A percentile compares a stretch with the other conserved stretches of the same genome.
Conservation (phyloP, 2,329 filamentous ascomycete species). For the Apiospora rasikravindrae region DNA sequence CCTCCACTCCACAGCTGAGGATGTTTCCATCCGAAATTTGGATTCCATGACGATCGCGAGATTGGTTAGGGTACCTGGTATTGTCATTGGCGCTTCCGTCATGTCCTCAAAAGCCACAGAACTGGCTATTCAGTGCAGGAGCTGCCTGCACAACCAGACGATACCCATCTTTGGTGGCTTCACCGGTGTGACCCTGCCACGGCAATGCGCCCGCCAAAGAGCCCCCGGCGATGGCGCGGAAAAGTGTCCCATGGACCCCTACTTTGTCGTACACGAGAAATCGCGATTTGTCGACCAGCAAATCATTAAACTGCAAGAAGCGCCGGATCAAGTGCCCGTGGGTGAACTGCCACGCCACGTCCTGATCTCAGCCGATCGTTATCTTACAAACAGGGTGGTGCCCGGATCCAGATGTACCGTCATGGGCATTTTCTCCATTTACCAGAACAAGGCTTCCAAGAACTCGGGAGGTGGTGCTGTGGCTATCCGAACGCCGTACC, state of each 20-base stretch:
- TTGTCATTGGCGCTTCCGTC: conserved; percentile 95
- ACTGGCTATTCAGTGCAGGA: conserved; percentile 86
- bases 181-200: conserved; percentile 81
- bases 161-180: conserved; percentile 85
- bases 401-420: conserved; percentile 93
- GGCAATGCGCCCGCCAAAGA: conserved; percentile 72
- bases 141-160: conserved; percentile 74
- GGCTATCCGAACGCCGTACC: conserved; percentile 92
- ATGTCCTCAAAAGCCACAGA: conserved; percentile 94
- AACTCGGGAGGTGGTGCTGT: conserved; percentile 80
- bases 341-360: conserved; percentile 95
- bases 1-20: conserved; percentile 87
- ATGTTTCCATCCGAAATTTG: conserved; percentile 91
- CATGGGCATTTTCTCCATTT: conserved; percentile 98
- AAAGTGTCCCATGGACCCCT: conserved; percentile 90
- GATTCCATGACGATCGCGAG: conserved; percentile 92
- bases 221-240: conserved; percentile 70
- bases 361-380: conserved; percentile 93
- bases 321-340: conserved; percentile 95
- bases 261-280: conserved; percentile 93
- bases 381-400: conserved; percentile 93
- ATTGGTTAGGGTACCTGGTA: conserved; percentile 95
- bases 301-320: conserved; percentile 96
- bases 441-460: conserved; percentile 88
- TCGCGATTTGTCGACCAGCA: conserved; percentile 97